Percentiles rank a stretch among this genome's conserved stretches.
These are phyloP conservation scores for Phytophthora citricola DNA, from an alignment of 352 stramenopile species.

Conservation along the genomic window DNA sequence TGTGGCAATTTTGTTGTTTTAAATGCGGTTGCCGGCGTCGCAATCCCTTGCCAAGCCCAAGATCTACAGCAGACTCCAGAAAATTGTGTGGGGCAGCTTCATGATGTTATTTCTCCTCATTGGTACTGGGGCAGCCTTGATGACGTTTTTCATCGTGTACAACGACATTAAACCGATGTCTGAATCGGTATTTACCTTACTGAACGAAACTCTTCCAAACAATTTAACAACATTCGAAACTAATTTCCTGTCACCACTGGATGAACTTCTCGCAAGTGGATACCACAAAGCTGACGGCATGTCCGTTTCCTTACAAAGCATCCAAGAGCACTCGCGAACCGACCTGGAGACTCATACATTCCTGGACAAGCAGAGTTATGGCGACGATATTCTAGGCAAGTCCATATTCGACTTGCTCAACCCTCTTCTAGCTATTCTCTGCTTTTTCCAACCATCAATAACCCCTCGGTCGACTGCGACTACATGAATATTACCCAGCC, in stretches of 20 bases:
- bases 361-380: slow-evolving; percentile 52
- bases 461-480: slow-evolving; percentile 43
- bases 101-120: slow-evolving; percentile 42
- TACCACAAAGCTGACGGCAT: slow-evolving; percentile 12
- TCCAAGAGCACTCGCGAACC: slow-evolving; percentile 33
- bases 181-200: slow-evolving; percentile 22
- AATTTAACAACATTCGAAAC: slow-evolving; percentile 48
- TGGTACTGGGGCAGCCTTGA: slow-evolving; percentile 25
- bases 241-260: slow-evolving; percentile 43
- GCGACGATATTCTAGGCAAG: slow-evolving; percentile 37
- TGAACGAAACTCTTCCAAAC: slow-evolving; percentile 37
- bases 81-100: slow-evolving; percentile 47
- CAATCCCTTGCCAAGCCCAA: slow-evolving; percentile 47
- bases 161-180: slow-evolving; percentile 40
- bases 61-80: slow-evolving; percentile 59
- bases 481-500: slow-evolving; percentile 52
- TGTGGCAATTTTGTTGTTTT: slow-evolving; percentile 61
- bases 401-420: slow-evolving; percentile 54
- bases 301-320: slow-evolving; percentile 16
- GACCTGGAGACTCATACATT: slow-evolving; percentile 54
- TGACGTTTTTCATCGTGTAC: slow-evolving; percentile 45
- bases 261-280: slow-evolving; percentile 32
- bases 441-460: slow-evolving; percentile 55
- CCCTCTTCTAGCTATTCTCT: slow-evolving; percentile 44
- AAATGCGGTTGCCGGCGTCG: slow-evolving; percentile 54